phyloP scores from a whole-genome alignment of 257 asterid species.

The Solanum commersonii region DNA sequence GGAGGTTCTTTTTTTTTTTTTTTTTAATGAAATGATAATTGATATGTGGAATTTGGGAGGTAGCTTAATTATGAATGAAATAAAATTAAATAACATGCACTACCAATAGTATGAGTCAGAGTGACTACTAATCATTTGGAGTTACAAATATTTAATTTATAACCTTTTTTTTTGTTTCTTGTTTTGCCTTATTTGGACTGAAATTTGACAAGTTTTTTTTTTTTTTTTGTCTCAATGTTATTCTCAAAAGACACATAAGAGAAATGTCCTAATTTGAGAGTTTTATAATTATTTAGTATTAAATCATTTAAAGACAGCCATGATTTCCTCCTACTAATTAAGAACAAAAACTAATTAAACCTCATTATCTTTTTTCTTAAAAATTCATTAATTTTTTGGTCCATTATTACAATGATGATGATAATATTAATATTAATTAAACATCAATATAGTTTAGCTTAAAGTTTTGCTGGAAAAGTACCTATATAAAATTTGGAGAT shows the following conservation, averaged over 20 bases:
- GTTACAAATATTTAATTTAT: not conserved
- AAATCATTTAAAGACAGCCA: slow-evolving; percentile 41
- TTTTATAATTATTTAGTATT: slow-evolving; percentile 15
- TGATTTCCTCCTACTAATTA: slow-evolving; percentile 40
- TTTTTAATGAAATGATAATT: not conserved
- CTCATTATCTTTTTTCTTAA: not conserved
- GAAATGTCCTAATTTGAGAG: not conserved
- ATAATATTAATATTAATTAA: slow-evolving; percentile 4
- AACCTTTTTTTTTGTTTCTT: not conserved
- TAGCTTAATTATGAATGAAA: not conserved
- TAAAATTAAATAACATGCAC: not conserved
- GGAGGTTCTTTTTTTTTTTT: not conserved
- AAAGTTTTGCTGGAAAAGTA: too few species aligned
- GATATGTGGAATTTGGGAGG: not conserved
- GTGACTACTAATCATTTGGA: slow-evolving; percentile 8
- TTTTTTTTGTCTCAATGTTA: slow-evolving; percentile 27
- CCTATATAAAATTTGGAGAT: too few species aligned
- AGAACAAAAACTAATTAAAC: not conserved
- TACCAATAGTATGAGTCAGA: not conserved
- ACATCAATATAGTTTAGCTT: too few species aligned
- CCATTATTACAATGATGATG: slow-evolving; percentile 33
- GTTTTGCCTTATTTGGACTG: not conserved
- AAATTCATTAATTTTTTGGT: slow-evolving; percentile 1
- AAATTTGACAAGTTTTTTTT: slow-evolving; percentile 1
- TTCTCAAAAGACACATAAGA: slow-evolving; percentile 36